Base-by-base conservation (phyloP, 2,329 filamentous ascomycete species). In the Malbranchea zuffiana region DNA sequence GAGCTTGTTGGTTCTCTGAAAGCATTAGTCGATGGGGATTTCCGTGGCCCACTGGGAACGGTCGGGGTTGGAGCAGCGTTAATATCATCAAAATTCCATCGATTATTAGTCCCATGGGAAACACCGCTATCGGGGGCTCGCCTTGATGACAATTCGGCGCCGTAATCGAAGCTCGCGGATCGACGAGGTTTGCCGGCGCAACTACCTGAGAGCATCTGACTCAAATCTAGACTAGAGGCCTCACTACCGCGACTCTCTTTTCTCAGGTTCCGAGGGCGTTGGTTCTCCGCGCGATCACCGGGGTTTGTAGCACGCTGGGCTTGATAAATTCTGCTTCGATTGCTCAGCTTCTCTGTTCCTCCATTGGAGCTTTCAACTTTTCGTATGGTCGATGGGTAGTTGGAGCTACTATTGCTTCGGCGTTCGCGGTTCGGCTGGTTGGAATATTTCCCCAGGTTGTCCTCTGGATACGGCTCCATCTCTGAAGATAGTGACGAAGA, bases 51-150 rank as follows among this genome's bases (percentile, higher is more conserved):
- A 32, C 72, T 80, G 21, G 84, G 85, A 23, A 95, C 71, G 18
- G 78, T 87, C 4, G 88, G 88, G 24, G 80, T 88, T 10, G 88
- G 87, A 17, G 86, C 87, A 35, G 85, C 82, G 54, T 90, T 82
- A 60, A 80, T 77, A 49, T 80, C 74, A 34, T 60, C 42, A 37
- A 44, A 47, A n/a, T n/a, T n/a, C n/a, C n/a, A n/a, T n/a, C n/a
- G 21, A n/a, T n/a, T n/a, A n/a, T n/a, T n/a, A n/a, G n/a, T n/a
- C n/a, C n/a, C n/a, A 18, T 28, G 29, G 15, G 29, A 23, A 16
- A 23, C 24, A 17, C n/a, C 19, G 24, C 18, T 16, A 29, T 39
- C 36, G 8, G 34, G 11, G 12, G 36, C 18, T 15, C 21, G 16
- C 24, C n/a, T 33, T 5, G 30, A 20, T 10, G 30, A 6, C n/a